Conservation (phyloP, 108 stramenopile genomes). For the Pseudonitzschia multiseries region DNA sequence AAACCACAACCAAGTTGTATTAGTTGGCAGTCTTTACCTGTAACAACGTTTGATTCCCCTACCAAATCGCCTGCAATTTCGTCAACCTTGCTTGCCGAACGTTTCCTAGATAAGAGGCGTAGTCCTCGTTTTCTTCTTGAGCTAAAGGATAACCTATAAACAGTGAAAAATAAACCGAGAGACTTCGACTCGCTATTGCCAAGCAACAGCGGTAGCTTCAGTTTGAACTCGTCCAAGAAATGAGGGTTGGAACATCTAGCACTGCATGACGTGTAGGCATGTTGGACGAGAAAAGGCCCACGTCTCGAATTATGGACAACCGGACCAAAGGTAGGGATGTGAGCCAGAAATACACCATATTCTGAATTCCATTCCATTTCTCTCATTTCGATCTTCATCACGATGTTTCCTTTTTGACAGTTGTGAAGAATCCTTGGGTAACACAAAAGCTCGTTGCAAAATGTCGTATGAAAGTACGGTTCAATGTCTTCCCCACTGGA, state of each 20-base stretch:
- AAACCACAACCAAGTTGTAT: constrained; percentile 72
- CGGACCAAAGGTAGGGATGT: constrained; percentile 48
- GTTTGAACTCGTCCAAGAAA: constrained; percentile 86
- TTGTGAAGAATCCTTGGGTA: constrained; percentile 67
- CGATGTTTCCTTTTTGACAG: constrained; percentile 72
- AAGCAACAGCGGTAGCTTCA: constrained; percentile 73
- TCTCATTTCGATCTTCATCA: constrained; percentile 76
- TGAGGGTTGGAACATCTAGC: constrained; percentile 47
- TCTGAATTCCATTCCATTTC: constrained; percentile 66
- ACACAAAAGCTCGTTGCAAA: constrained; percentile 83
- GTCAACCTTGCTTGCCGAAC: constrained; percentile 22
- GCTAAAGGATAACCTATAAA: constrained; percentile 57
- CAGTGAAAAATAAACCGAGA: constrained; percentile 63
- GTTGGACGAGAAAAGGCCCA: constrained; percentile 74
- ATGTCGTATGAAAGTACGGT: constrained; percentile 59
- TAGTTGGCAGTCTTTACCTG: constrained; percentile 32
- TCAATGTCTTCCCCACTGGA: constrained; percentile 48
- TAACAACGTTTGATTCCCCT: constrained; percentile 18
- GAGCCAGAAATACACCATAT: constrained; percentile 51
- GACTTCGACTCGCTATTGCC: constrained; percentile 27
- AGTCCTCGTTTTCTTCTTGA: constrained; percentile 37
- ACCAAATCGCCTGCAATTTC: constrained; percentile 31
- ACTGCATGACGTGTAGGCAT: constrained; percentile 72
- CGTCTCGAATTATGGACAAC: constrained; percentile 76
- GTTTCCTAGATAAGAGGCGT: constrained; percentile 25